Base-by-base conservation (phyloP, 2,329 filamentous ascomycete genomes). In the Hypoxylon sp. region DNA sequence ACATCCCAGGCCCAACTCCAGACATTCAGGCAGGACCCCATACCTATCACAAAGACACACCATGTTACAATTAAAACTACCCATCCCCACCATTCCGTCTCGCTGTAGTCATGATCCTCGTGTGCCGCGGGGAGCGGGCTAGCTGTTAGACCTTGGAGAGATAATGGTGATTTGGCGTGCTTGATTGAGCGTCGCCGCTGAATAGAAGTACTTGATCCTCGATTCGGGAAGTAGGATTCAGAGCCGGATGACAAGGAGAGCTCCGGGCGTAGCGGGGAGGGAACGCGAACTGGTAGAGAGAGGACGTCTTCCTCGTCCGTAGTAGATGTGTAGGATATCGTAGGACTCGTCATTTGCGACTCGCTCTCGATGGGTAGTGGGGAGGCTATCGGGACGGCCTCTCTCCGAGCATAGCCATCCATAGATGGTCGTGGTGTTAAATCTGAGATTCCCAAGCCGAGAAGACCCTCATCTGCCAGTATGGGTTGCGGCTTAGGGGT, bases 1-100 rank as follows among this genome's bases (percentile, higher is more conserved):
- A 98, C 95, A 82, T 98, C 95, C 96, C 96, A 99, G 2, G 96
- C 96, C 96, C 96, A 99, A 79, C 91, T 96, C 96, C 96, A 99
- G 21, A 98, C 89, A 21, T 92, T 95, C 49, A 98, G 86, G 79
- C 94, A 98, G 55, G 93, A 97, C 58, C 96, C 96, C 92, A 99
- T 98, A 32, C 96, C 96, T 0, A 96, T 89, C 19, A 98, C 94
- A 78, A 99, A 98, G 25, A 98, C 94, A 48, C 97, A 82, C 96
- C 97, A 99, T 0, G 97, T 99, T 50, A 93, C 91, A 43, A 92
- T 82, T 32, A 99, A 83, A 51, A 99, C 91, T 6, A 97, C 91
- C 93, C 95, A 99, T 0, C 96, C 96, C 95, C 96, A 99, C 90
- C 93, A 97, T 75, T 96, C 94, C 0, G 96, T 99, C 82, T 98